Conservation (phyloP, 1,139 yeast genomes). For the Blastobotrys persicus region DNA sequence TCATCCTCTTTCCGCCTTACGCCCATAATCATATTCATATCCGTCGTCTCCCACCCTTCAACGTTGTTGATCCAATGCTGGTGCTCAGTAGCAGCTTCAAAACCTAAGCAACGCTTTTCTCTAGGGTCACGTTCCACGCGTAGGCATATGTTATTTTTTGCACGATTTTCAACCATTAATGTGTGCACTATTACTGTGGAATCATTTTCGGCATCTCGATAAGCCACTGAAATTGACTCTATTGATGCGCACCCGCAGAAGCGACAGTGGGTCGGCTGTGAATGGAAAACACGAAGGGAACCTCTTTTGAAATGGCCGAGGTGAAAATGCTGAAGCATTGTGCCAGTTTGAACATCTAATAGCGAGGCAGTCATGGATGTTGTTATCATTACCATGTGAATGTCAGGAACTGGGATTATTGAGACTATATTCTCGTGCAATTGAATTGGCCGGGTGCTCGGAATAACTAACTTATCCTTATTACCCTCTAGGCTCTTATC, state of each 20-base stretch:
- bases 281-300: slow-evolving; percentile 67
- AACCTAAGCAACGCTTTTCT: slow-evolving; percentile 85
- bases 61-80: slow-evolving; percentile 64
- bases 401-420: slow-evolving; percentile 32
- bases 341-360: slow-evolving; percentile 77
- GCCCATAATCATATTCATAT: slow-evolving; percentile 73
- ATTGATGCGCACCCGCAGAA: slow-evolving; percentile 90
- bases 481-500: neutral
- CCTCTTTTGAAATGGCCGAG: slow-evolving; percentile 64
- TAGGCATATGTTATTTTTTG: slow-evolving; percentile 76
- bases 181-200: slow-evolving; percentile 69
- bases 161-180: slow-evolving; percentile 65
- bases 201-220: slow-evolving; percentile 55
- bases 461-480: slow-evolving; percentile 11
- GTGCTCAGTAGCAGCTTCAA: slow-evolving; percentile 69
- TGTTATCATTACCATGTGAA: slow-evolving; percentile 33
- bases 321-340: slow-evolving; percentile 50
- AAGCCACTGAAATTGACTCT: slow-evolving; percentile 65
- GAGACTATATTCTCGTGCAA: slow-evolving; percentile 20
- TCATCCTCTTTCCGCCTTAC: slow-evolving; percentile 39
- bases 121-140: slow-evolving; percentile 91
- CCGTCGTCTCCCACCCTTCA: slow-evolving; percentile 77
- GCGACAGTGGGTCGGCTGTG: slow-evolving; percentile 82
- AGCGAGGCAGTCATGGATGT: slow-evolving; percentile 37
- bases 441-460: slow-evolving; percentile 22